These are phyloP conservation scores for Cytospora schulzeri DNA, from an alignment of 2,329 filamentous ascomycete genomes.

Conservation along the genomic window DNA sequence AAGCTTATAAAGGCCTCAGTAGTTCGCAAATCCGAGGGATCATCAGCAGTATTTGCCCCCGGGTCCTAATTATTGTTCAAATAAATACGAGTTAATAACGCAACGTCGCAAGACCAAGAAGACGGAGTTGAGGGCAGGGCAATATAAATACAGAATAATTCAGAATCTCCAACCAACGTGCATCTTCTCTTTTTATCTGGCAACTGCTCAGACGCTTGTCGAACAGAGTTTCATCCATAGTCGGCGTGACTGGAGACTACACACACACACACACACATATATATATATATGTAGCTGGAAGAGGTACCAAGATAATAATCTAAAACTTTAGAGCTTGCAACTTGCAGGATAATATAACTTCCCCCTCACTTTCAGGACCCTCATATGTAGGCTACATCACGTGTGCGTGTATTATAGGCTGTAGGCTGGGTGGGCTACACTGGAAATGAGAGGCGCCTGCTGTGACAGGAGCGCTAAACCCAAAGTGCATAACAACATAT, in stretches of 20 bases:
- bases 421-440: too few species aligned
- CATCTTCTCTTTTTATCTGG: neutral
- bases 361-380: too few species aligned
- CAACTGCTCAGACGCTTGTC: neutral
- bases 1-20: constrained; percentile 2
- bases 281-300: too few species aligned
- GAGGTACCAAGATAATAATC: neutral
- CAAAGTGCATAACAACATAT: too few species aligned
- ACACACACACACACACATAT: too few species aligned
- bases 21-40: neutral
- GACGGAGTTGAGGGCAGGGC: neutral
- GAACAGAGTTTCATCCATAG: neutral
- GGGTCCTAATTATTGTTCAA: too few species aligned
- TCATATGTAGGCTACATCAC: too few species aligned
- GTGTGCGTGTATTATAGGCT: too few species aligned
- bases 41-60: neutral
- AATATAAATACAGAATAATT: constrained; percentile 1
- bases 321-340: neutral
- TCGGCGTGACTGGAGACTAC: too few species aligned
- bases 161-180: constrained; percentile 3
- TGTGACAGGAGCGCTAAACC: too few species aligned
- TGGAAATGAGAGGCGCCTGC: too few species aligned
- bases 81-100: neutral
- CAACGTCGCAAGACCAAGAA: neutral
- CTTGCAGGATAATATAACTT: too few species aligned